phyloP scores from a whole-genome alignment of 768 basidiomycete species.

The Terana coerulea region DNA sequence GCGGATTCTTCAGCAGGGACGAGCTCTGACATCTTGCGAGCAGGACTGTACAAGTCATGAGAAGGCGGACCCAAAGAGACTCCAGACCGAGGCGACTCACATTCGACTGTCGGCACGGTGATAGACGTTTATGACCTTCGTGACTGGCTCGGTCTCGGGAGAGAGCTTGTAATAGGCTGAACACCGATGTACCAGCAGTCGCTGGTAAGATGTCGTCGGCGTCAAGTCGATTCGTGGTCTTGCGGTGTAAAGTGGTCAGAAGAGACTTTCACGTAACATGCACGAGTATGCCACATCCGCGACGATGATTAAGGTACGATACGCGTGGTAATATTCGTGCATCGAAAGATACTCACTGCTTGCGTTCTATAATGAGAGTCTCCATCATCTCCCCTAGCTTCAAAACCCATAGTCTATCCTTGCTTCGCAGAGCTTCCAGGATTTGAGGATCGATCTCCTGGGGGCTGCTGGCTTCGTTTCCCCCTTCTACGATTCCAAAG shows the following conservation, averaged over 20 bases:
- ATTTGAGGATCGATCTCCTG: constrained; percentile 63
- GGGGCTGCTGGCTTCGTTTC: constrained; percentile 5
- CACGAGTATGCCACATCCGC: constrained; percentile 4
- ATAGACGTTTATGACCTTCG: constrained; percentile 59
- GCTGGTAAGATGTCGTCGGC: constrained; percentile 77
- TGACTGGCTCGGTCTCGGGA: constrained; percentile 62
- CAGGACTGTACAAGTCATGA: constrained; percentile 47
- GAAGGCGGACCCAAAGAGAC: too few species aligned
- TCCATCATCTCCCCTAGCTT: constrained; percentile 90
- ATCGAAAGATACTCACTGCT: constrained; percentile 42
- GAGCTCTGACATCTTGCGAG: constrained; percentile 67
- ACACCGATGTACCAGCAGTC: constrained; percentile 82
- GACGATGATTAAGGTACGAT: constrained; percentile 10
- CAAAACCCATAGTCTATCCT: constrained; percentile 83
- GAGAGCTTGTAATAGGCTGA: constrained; percentile 75
- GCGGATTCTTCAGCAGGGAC: constrained; percentile 69
- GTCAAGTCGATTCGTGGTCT: constrained; percentile 64
- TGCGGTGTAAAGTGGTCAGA: constrained; percentile 11
- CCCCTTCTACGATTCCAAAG: background rate
- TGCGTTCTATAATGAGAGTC: constrained; percentile 67
- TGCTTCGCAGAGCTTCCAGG: constrained; percentile 80
- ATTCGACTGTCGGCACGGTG: constrained; percentile 66
- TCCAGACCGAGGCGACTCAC: constrained; percentile 41
- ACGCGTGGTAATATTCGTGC: constrained; percentile 32
- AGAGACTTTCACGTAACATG: background rate